These are phyloP conservation scores for Cryoendolithus antarcticus DNA, from an alignment of 2,329 filamentous ascomycete species.

Conservation along the genomic window DNA sequence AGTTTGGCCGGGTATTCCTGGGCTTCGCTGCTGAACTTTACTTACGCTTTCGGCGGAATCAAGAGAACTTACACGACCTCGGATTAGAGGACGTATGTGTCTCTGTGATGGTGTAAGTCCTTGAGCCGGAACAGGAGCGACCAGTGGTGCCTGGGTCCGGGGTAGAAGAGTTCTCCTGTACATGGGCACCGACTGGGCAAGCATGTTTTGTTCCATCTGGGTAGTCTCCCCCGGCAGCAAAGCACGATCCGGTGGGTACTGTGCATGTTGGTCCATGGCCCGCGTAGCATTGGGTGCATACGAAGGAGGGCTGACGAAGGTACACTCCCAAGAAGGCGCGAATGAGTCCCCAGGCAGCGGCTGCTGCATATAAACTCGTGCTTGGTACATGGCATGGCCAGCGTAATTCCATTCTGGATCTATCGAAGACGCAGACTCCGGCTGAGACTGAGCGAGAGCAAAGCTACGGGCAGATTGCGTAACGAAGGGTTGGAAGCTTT, in stretches of 20 bases:
- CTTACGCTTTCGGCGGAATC: slow-evolving; percentile 6
- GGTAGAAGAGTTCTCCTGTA: slow-evolving; percentile 13
- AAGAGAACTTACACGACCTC: slow-evolving; percentile 5
- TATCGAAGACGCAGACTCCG: neutral
- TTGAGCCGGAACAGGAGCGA: slow-evolving; percentile 3
- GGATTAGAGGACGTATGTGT: slow-evolving; percentile 2
- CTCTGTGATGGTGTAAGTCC: slow-evolving; percentile 4
- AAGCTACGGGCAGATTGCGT: too few relatives aligned
- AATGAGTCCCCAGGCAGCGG: slow-evolving; percentile 4
- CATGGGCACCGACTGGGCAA: too few relatives aligned
- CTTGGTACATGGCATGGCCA: neutral
- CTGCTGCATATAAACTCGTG: slow-evolving; percentile 2
- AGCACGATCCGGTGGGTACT: too few relatives aligned
- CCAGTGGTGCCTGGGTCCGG: slow-evolving; percentile 10
- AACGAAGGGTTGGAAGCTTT: slow-evolving; percentile 19
- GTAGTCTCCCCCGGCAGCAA: too few relatives aligned
- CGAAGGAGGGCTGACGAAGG: too few relatives aligned
- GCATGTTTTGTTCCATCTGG: too few relatives aligned
- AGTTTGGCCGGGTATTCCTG: neutral
- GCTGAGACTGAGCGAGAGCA: too few relatives aligned
- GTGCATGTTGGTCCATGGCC: too few relatives aligned
- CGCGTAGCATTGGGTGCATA: too few relatives aligned
- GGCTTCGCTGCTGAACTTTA: slow-evolving; percentile 2
- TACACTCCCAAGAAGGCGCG: slow-evolving; percentile 3
- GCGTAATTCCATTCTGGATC: neutral